These are phyloP conservation scores for Paramarasmius palmivorus DNA, from an alignment of 1,284 basidiomycete species.

Conservation along the genomic window DNA sequence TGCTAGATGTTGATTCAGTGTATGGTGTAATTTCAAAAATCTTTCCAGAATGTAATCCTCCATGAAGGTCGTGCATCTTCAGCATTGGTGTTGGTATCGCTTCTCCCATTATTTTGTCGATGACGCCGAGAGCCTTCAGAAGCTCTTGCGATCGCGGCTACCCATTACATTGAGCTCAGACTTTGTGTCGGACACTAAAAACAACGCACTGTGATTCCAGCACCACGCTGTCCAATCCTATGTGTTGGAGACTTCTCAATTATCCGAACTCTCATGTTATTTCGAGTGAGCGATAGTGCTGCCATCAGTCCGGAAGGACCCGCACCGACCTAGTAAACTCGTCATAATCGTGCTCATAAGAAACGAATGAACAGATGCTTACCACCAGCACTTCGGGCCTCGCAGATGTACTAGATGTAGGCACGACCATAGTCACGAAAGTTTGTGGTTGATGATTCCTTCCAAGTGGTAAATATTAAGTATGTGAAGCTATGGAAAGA, in stretches of 20 bases:
- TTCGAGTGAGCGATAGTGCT: constrained; percentile 40
- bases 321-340: constrained; percentile 40
- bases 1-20: not conserved
- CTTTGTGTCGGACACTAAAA: not conserved
- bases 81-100: constrained; percentile 19
- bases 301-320: constrained; percentile 49
- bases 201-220: constrained; percentile 18
- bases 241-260: constrained; percentile 24
- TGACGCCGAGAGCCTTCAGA: constrained; percentile 21
- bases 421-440: not conserved
- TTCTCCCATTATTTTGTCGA: not conserved
- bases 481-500: no score
- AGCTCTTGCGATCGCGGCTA: constrained; percentile 31
- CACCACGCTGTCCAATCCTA: constrained; percentile 24
- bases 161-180: not conserved
- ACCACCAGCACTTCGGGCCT: not conserved
- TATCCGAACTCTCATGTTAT: constrained; percentile 35
- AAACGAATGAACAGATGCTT: not conserved
- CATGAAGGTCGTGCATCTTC: constrained; percentile 19
- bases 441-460: no score
- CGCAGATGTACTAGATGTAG: not conserved
- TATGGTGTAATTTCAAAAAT: constrained; percentile 12
- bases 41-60: constrained; percentile 20
- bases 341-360: not conserved
- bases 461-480: no score